Evolutionary conservation across 1,139 yeast genomes (phyloP), one percentile per base, ranked within the genome.

Genomic region (Lodderomyces orthopsilosis): DNA sequence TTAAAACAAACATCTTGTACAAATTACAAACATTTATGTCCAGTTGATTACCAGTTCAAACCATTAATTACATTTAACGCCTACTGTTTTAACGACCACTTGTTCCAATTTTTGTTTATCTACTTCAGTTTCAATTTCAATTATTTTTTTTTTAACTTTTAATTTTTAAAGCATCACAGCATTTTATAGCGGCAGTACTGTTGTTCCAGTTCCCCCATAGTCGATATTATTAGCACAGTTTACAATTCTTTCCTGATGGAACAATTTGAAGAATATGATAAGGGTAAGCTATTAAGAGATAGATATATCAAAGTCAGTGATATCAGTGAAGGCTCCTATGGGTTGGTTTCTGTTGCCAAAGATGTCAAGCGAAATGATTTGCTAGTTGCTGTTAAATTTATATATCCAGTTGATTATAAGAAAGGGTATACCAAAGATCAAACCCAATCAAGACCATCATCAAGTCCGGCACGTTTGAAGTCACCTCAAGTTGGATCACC

Each of bases 271-370:
- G 57, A 57, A 28, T 85, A 84, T 61, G 79, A 80, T 52, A 72
- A 75, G 44, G 94, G 94, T 24, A 76, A 74, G 13, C 69, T 84
- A 41, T 70, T 86, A 45, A 74, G 81, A 51, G 73, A 72, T 46
- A 71, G 88, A 48, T 91, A 90, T 68, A 68, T 70, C 47, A 83
- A 84, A 56, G 75, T 89, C 13, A 81, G 84, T 44, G 91, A 85
- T 57, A 79, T 91, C 47, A 88, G 93, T 61, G 93, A 88, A 62
- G 98, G 98, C 30, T 89, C 97, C 0, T 91, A 89, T 62, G 98
- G 98, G 37, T 77, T 86, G 42, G 98, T 91, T 8, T 83, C 95
- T 1, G 75, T 91, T 27, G 97, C 96, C 6, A 82, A 81, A 56
- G 96, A 91, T 61, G 68, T 76, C 5, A 53, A 59, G 35, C 59